Base-by-base conservation (phyloP, 345 rosid species). In the Salix arbutifolia region DNA sequence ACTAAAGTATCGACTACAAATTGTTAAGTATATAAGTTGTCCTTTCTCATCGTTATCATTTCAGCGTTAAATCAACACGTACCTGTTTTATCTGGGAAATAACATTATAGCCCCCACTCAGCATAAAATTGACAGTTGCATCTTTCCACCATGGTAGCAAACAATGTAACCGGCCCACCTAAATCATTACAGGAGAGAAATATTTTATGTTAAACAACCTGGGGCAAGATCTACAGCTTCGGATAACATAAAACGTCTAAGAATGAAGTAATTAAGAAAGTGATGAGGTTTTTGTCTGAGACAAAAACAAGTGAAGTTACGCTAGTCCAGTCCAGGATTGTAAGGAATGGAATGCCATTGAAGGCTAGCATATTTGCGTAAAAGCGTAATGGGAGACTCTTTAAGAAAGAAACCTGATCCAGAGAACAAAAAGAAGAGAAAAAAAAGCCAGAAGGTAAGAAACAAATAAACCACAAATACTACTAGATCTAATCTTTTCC, bases 161-260 rank as follows among this genome's bases (percentile, higher is more conserved):
- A 83, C 97, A 93, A 84, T 95, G 97, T 84, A 95, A 83, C 48
- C 93, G 87, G 81, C 99, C 99, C 60, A 91, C 87, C 99, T 93
- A 79, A 25, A 76, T 37, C 74, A n/a, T 23, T 64, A 65, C 72
- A 73, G 40, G 79, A 58, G 38, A 70, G 40, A 4, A 72, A 28
- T 2, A 26, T 67, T 28, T 38, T 37, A 73, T 11, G 26, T 69
- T 37, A 25, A 73, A 38, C 67, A 61, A 38, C 23, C 8, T 18
- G 17, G 25, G 25, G 31, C 26, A 60, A 73, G 40, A 73, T 23
- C 9, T 38, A 62, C 19, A 73, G 42, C 40, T n/a, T 40, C 19
- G 53, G 11, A 28, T 17, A 19, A 33, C 14, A 23, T 16, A 25
- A 73, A 37, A 31, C 12, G 6, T 46, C 18, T n/a, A 2, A 11